These are phyloP conservation scores for Xylaria sp. DNA, from an alignment of 2,329 filamentous ascomycete genomes.

Conservation along the genomic window DNA sequence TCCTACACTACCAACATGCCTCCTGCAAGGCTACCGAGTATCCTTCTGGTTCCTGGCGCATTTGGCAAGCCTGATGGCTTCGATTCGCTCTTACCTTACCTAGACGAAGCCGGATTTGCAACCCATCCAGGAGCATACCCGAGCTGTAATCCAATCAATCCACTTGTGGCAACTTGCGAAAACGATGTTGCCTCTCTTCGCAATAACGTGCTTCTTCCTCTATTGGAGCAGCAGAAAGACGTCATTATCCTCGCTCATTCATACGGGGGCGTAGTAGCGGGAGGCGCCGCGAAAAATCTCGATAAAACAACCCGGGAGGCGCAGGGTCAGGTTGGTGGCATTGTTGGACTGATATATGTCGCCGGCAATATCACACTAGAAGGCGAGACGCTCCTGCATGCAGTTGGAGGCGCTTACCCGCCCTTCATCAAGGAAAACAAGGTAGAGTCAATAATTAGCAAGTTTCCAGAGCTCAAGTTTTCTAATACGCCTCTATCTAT, in stretches of 20 bases:
- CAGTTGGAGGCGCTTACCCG: constrained; percentile 36
- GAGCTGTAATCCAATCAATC: constrained; percentile 39
- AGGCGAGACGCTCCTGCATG: constrained; percentile 32
- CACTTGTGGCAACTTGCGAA: constrained; percentile 26
- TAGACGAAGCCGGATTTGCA: constrained; percentile 26
- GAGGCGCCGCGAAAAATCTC: constrained; percentile 41
- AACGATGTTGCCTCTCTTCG: constrained; percentile 34
- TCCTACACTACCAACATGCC: background rate
- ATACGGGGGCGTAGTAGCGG: constrained; percentile 42
- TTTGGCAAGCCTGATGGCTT: constrained; percentile 39
- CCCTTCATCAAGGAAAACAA: constrained; percentile 37
- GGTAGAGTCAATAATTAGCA: background rate
- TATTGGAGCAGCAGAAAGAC: constrained; percentile 35
- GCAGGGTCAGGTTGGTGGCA: constrained; percentile 23
- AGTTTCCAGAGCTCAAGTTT: background rate
- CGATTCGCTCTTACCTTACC: constrained; percentile 33
- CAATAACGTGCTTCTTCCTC: constrained; percentile 33
- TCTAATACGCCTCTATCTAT: background rate
- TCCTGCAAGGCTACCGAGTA: background rate
- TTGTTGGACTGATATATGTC: constrained; percentile 40
- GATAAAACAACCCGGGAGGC: constrained; percentile 36
- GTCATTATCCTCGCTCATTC: constrained; percentile 44
- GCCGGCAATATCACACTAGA: constrained; percentile 39
- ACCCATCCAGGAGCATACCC: constrained; percentile 41
- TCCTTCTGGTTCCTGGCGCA: constrained; percentile 31